These are phyloP conservation scores for Ceratobasidium sp. DNA, from an alignment of 1,284 basidiomycete genomes.

Conservation along the genomic window DNA sequence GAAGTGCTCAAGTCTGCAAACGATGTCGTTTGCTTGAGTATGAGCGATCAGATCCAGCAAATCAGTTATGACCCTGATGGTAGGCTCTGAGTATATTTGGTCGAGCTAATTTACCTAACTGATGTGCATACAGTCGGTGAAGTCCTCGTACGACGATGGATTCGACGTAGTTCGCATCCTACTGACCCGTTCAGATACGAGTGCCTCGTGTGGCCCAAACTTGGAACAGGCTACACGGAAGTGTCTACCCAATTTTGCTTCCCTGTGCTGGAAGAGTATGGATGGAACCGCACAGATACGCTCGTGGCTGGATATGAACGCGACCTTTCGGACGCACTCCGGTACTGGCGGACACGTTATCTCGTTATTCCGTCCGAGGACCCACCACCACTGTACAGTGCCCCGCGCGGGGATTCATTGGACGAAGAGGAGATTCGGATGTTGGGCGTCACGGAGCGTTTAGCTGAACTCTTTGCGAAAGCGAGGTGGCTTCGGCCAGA, in stretches of 20 bases:
- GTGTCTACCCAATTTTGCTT: conserved; percentile 77
- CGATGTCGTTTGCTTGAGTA: conserved; percentile 87
- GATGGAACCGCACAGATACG: conserved; percentile 84
- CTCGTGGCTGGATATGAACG: conserved; percentile 87
- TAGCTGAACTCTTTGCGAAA: conserved; percentile 86
- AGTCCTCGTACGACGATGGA: conserved; percentile 85
- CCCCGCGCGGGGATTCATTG: conserved; percentile 60
- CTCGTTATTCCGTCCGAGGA: conserved; percentile 86
- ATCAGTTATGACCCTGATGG: conserved; percentile 78
- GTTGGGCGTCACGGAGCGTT: conserved; percentile 83
- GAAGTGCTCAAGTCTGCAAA: conserved; percentile 69
- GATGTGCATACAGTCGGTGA: conserved; percentile 13
- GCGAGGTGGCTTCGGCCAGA: conserved; percentile 76
- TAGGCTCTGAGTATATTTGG: conserved; percentile 56
- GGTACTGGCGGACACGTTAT: conserved; percentile 96
- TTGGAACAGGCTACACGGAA: conserved; percentile 86
- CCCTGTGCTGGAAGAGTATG: conserved; percentile 79
- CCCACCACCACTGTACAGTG: conserved; percentile 43
- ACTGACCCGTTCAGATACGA: conserved; percentile 76
- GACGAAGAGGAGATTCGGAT: conserved; percentile 89
- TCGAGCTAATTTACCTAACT: too few relatives aligned
- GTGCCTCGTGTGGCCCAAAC: conserved; percentile 92
- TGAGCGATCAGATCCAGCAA: conserved; percentile 94
- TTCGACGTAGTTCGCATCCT: conserved; percentile 70
- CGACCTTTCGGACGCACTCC: conserved; percentile 77